Conservation (phyloP, 768 basidiomycete genomes). For the Amanita fuliginea region DNA sequence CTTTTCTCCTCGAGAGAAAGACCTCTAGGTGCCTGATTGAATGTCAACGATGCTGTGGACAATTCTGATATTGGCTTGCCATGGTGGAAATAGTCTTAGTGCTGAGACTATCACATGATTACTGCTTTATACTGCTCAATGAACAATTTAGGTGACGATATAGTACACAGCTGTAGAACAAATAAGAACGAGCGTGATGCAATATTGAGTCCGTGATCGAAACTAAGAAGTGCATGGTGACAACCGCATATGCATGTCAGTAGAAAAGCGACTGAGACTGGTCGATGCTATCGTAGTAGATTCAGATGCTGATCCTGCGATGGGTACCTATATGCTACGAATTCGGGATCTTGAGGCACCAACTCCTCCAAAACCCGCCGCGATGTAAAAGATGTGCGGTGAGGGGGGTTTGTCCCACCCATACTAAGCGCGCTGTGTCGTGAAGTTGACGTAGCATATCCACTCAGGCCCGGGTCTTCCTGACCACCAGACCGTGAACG, state of each 20-base stretch:
- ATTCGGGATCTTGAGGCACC: conserved; percentile 78
- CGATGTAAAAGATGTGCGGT: conserved; percentile 51
- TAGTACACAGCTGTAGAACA: conserved; percentile 1
- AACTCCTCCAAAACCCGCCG: conserved; percentile 67
- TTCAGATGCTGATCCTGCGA: conserved; percentile 63
- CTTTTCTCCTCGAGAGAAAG: conserved; percentile 88
- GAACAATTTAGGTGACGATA: not conserved
- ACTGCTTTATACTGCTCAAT: not conserved
- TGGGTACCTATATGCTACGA: conserved; percentile 82
- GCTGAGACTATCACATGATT: not conserved
- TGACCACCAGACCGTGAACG: conserved; percentile 34
- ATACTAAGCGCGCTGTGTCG: conserved; percentile 37
- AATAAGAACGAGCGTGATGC: not conserved
- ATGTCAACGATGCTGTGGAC: not conserved
- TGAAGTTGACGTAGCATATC: conserved; percentile 39
- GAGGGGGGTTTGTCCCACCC: conserved; percentile 23
- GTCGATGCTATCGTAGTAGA: conserved; percentile 27
- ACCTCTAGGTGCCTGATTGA: conserved; percentile 60
- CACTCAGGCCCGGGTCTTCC: conserved; percentile 34
- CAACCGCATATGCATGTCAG: not conserved
- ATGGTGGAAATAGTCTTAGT: not conserved
- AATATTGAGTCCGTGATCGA: not conserved
- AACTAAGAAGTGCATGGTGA: not conserved
- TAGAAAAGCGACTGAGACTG: not conserved
- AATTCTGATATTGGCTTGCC: not conserved